Percentiles rank a stretch among this genome's conserved stretches.
These are phyloP conservation scores for Mucor lusitanicus DNA, from an alignment of 371 early-diverging fungal genomes.

Conservation along the genomic window DNA sequence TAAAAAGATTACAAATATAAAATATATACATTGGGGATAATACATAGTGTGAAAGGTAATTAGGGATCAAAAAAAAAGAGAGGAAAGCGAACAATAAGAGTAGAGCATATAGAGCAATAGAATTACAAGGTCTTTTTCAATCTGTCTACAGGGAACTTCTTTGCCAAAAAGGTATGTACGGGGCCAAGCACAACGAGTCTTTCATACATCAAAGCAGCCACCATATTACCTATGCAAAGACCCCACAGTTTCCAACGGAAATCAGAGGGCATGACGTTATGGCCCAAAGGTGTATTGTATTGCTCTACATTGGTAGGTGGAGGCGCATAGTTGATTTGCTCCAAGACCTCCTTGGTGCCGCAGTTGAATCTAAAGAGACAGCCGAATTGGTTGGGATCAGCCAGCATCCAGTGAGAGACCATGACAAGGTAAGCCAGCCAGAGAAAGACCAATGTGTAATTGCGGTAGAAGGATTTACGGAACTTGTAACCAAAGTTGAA, in stretches of 20 bases:
- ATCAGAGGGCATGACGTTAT: constrained; percentile 65
- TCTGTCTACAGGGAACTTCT: constrained; percentile 29
- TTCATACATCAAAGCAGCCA: constrained; percentile 29
- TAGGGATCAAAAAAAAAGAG: neutral
- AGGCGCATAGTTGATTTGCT: constrained; percentile 39
- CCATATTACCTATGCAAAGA: constrained; percentile 36
- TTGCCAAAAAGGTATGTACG: constrained; percentile 35
- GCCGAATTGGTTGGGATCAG: constrained; percentile 71
- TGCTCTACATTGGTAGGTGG: constrained; percentile 47
- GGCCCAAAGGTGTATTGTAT: constrained; percentile 64
- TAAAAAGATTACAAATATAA: neutral
- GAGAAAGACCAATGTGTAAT: constrained; percentile 56
- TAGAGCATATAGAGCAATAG: neutral
- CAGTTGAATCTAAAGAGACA: constrained; percentile 77
- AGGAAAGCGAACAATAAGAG: neutral
- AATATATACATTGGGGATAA: neutral
- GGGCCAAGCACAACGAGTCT: constrained; percentile 37
- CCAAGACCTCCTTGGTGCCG: constrained; percentile 54
- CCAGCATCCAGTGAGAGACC: constrained; percentile 58
- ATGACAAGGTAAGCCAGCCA: constrained; percentile 57
- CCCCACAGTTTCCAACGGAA: constrained; percentile 65
- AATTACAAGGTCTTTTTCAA: neutral
- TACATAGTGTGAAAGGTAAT: neutral
- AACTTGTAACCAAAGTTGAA: constrained; percentile 70
- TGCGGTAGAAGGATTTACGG: constrained; percentile 62